Evolutionary conservation across 495 filamentous ascomycete genomes (phyloP).

Genomic region (Tuber microsphaerosporum): DNA sequence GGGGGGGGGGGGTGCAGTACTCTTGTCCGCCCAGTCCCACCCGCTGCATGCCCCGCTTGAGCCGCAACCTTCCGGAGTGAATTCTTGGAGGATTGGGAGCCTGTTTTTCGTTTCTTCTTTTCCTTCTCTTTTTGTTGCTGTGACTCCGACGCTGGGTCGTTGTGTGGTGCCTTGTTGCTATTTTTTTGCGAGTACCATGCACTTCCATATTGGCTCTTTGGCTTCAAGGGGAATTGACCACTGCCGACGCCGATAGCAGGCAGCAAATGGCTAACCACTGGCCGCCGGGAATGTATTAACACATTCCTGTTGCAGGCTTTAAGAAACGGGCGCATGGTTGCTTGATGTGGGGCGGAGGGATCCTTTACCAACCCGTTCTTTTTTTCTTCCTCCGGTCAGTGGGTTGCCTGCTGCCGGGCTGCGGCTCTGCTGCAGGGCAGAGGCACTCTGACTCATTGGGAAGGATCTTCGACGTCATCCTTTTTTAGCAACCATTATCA

Average conservation of each 20-base stretch:
- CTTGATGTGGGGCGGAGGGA: neutral
- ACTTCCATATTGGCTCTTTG: neutral
- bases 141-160: neutral
- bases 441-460: neutral
- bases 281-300: neutral
- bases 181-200: neutral
- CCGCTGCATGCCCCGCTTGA: slow-evolving; percentile 22
- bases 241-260: neutral
- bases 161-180: neutral
- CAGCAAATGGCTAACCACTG: neutral
- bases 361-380: neutral
- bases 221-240: neutral
- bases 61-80: slow-evolving; percentile 32
- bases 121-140: neutral
- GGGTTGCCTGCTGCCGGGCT: neutral
- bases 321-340: neutral
- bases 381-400: neutral
- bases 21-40: slow-evolving; percentile 16
- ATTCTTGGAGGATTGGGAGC: slow-evolving; percentile 30
- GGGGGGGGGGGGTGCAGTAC: slow-evolving; percentile 1
- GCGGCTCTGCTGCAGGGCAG: neutral
- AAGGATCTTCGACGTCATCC: neutral
- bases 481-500: neutral
- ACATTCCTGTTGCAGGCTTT: neutral
- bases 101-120: slow-evolving; percentile 30